Base-by-base conservation (phyloP, 257 asterid species). In the Nicotiana sylvestris region DNA sequence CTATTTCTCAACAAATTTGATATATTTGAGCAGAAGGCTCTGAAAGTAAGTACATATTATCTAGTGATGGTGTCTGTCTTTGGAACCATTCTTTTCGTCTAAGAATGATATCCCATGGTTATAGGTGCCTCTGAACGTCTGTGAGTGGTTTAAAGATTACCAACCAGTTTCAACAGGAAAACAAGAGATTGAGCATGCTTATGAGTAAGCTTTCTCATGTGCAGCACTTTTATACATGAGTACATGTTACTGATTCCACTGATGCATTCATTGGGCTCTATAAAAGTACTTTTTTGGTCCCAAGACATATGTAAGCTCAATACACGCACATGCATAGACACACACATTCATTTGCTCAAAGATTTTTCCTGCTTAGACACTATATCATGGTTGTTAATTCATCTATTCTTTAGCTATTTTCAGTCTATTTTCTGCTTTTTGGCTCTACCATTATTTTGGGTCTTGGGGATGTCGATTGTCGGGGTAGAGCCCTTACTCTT, bases 1-100 rank as follows among this genome's bases (percentile, higher is more conserved):
- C 93, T 96, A 57, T 96, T 96, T 84, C 98, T 96, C 85, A 96
- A 96, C 95, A 96, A 96, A 89, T 96, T 92, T 81, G 99, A 96
- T 85, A 88, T 96, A 86, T 96, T 96, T 77, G 99, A 96, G 90
- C 93, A 93, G 97, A 94, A 96, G 92, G 93, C 91, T 90, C 90
- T 85, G 74, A 89, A 96, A 30, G 99, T 96, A 90, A 93, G 98
- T 79, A 80, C 82, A 66, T 55, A 43, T 58, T 81, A 53, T 83
- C 68, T 82, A 51, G 64, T 29, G 58, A 16, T 30, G 43, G 43
- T 51, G 62, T 74, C 62, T 74, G 9, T 27, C 43, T 15, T 37
- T 76, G 80, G 16, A 76, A 27, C 29, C 4, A 25, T 51, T 76
- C 62, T 76, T 76, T 61, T 76, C 27, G 53, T 76, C 64, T 76